Conservation (phyloP, 495 filamentous ascomycete genomes). For the Penicillium nucicola region DNA sequence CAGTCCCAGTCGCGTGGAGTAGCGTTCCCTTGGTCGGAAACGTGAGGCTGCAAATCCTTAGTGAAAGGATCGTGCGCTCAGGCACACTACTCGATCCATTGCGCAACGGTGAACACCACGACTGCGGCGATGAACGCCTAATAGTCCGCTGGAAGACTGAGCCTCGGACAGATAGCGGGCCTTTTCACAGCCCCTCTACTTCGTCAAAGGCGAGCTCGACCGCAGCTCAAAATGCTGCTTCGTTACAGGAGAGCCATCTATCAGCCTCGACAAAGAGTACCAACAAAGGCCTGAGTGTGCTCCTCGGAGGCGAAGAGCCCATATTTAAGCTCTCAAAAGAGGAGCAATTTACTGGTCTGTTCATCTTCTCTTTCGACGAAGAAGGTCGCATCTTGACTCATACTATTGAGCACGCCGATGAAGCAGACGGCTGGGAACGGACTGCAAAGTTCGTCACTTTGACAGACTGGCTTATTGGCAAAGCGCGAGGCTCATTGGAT, state of each 20-base stretch:
- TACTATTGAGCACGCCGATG: conserved; percentile 90
- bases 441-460: conserved; percentile 74
- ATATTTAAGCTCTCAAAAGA: conserved; percentile 70
- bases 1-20: conserved; percentile 92
- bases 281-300: conserved; percentile 39
- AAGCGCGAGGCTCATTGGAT: conserved; percentile 47
- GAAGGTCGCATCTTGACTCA: conserved; percentile 80
- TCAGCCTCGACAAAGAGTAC: conserved; percentile 26
- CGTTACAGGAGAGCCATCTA: conserved; percentile 7
- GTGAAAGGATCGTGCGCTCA: conserved; percentile 74
- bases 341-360: conserved; percentile 62
- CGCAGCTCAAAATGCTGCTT: not conserved
- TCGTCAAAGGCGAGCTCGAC: not conserved
- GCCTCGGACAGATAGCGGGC: conserved; percentile 32
- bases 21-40: conserved; percentile 85
- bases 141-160: conserved; percentile 83
- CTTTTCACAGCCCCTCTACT: conserved; percentile 12
- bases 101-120: conserved; percentile 20
- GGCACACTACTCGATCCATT: conserved; percentile 36
- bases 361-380: conserved; percentile 93
- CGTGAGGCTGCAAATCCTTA: conserved; percentile 79
- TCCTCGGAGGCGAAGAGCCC: conserved; percentile 59
- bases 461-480: conserved; percentile 84
- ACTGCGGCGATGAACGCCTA: conserved; percentile 66
- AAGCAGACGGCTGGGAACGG: conserved; percentile 67